Percentiles rank a stretch among this genome's conserved stretches.
phyloP scores from a whole-genome alignment of 352 stramenopile species.

The Globisporangium paroecandrum region DNA sequence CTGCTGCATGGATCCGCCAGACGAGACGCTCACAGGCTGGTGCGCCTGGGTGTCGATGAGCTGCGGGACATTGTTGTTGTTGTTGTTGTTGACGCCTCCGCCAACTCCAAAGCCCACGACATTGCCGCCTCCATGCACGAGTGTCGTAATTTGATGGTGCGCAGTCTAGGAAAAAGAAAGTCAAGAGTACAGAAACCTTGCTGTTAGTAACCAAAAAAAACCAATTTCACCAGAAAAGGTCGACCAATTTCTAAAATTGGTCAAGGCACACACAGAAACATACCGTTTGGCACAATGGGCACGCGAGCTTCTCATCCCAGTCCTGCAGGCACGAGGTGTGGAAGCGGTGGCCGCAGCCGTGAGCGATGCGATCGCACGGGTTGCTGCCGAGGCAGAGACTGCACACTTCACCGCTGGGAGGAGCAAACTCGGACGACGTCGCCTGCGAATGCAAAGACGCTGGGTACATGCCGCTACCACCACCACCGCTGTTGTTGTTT shows the following conservation, averaged over 20 bases:
- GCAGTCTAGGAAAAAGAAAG: conserved; percentile 9
- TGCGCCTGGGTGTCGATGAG: conserved; percentile 11
- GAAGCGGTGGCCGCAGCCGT: conserved; percentile 66
- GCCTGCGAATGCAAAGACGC: not conserved
- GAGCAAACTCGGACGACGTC: not conserved
- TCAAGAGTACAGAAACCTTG: conserved; percentile 4
- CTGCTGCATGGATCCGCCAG: conserved; percentile 13
- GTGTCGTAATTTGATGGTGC: conserved; percentile 17
- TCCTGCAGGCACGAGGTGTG: conserved; percentile 59
- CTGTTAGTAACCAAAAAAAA: conserved; percentile 7
- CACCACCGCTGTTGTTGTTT: conserved; percentile 1
- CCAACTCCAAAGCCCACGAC: conserved; percentile 3
- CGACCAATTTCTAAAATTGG: not conserved
- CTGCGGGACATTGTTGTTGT: conserved; percentile 10
- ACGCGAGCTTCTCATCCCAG: conserved; percentile 57
- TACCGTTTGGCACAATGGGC: conserved; percentile 49
- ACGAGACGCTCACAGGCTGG: conserved; percentile 23
- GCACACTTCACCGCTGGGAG: conserved; percentile 26
- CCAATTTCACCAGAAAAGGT: not conserved
- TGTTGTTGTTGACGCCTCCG: not conserved
- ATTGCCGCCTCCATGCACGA: not conserved
- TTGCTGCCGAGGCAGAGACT: conserved; percentile 40
- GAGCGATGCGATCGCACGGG: conserved; percentile 44
- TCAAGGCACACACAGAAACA: conserved; percentile 7
- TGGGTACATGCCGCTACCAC: not conserved